Percentiles rank a stretch among this genome's conserved stretches.
Evolutionary conservation across 805 yeast species (phyloP).

Genomic region (Teunomyces gatunensis): DNA sequence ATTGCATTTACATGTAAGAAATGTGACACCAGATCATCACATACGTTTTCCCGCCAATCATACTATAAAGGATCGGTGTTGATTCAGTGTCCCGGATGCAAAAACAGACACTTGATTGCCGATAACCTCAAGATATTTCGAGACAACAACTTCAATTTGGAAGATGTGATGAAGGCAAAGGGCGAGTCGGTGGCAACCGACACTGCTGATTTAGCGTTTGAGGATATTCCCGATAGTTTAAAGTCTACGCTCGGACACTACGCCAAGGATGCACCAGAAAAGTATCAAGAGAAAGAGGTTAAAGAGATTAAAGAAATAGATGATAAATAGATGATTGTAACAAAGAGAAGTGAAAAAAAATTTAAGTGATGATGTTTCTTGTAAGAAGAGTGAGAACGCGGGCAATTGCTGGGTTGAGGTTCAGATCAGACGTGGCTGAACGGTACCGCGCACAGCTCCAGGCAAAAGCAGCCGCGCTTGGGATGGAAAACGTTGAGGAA

Average conservation of each 20-base stretch:
- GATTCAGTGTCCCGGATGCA: constrained; percentile 90
- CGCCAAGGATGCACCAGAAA: constrained; percentile 66
- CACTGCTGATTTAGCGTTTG: constrained; percentile 66
- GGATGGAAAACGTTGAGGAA: constrained; percentile 49
- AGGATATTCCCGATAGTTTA: constrained; percentile 61
- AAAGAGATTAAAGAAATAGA: constrained; percentile 5
- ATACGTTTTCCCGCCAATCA: constrained; percentile 89
- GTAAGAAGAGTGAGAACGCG: not conserved
- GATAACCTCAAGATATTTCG: constrained; percentile 70
- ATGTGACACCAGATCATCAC: constrained; percentile 81
- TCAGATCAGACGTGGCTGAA: constrained; percentile 5
- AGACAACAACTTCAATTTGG: constrained; percentile 74
- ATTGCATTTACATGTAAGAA: constrained; percentile 90
- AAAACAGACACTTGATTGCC: constrained; percentile 84
- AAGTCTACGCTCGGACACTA: constrained; percentile 55
- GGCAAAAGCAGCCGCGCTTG: constrained; percentile 33
- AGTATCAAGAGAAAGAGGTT: constrained; percentile 18
- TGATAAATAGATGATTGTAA: not conserved
- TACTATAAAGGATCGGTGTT: constrained; percentile 83
- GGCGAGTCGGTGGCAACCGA: constrained; percentile 72
- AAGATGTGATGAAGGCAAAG: constrained; percentile 70
- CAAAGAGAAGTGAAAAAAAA: not conserved
- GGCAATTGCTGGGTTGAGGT: not conserved
- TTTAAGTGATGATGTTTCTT: not conserved
- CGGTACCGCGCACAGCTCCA: constrained; percentile 32